These are phyloP conservation scores for Arxiozyma telluris DNA, from an alignment of 1,139 yeast genomes.

Conservation along the genomic window DNA sequence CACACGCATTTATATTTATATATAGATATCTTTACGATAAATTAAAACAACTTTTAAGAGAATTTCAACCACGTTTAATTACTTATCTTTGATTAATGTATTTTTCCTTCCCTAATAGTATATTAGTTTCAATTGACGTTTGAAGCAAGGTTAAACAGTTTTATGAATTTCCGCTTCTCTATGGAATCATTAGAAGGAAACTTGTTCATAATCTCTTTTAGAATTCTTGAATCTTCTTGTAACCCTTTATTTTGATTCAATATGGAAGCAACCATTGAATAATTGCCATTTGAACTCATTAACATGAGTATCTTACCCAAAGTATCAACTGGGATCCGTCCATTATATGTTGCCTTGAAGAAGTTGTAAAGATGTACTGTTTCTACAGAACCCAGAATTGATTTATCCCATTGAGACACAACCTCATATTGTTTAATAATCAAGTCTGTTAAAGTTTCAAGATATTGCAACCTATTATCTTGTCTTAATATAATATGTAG, in stretches of 20 bases:
- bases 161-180: background rate
- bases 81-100: background rate
- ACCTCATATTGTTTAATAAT: background rate
- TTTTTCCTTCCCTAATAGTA: background rate
- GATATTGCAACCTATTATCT: background rate
- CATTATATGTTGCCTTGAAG: background rate
- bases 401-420: background rate
- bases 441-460: background rate
- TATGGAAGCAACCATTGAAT: constrained; percentile 3
- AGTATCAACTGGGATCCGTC: background rate
- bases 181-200: background rate
- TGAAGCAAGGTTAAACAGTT: background rate
- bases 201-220: background rate
- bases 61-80: background rate
- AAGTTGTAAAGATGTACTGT: background rate
- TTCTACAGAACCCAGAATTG: background rate
- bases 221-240: background rate
- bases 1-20: no score
- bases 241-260: constrained; percentile 1
- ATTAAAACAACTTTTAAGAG: no score
- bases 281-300: constrained; percentile 2
- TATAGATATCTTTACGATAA: background rate
- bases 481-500: constrained; percentile 9
- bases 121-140: background rate
- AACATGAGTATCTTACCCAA: background rate